These are phyloP conservation scores for Panicum virgatum DNA, from an alignment of 202 grass and related monocot genomes.

Conservation along the genomic window DNA sequence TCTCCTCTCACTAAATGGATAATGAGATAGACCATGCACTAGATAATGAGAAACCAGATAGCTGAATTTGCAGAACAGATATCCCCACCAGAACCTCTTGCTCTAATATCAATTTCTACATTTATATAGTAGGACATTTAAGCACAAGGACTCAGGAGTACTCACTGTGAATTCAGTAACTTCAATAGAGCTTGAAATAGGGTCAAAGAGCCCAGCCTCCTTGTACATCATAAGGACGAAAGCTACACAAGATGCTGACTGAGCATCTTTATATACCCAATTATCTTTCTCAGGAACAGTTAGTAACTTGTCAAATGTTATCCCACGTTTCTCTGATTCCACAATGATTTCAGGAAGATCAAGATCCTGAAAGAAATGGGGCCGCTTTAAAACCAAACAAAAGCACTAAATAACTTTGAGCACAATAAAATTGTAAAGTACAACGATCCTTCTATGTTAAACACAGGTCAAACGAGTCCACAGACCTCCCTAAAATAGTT, in stretches of 20 bases:
- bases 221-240: constrained; percentile 97
- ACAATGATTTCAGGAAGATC: constrained; percentile 89
- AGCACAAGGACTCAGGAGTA: constrained; percentile 7
- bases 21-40: background rate
- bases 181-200: constrained; percentile 63
- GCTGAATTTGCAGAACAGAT: background rate
- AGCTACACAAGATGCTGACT: constrained; percentile 90
- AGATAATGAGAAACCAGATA: constrained; percentile 14
- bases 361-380: constrained; percentile 65
- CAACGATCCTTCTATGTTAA: background rate
- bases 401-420: constrained; percentile 14
- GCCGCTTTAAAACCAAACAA: constrained; percentile 7
- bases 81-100: background rate
- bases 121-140: background rate
- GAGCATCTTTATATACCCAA: constrained; percentile 86
- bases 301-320: constrained; percentile 86
- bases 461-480: background rate
- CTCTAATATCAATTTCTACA: background rate
- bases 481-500: background rate
- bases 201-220: constrained; percentile 83
- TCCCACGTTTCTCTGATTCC: constrained; percentile 81
- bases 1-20: background rate
- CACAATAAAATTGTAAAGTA: background rate
- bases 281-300: constrained; percentile 82
- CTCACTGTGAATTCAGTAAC: constrained; percentile 97